A percentile compares a stretch with the other conserved stretches of the same genome.
Evolutionary conservation across 177 flowering plant species (phyloP).

Genomic region (Vitis hybrid): DNA sequence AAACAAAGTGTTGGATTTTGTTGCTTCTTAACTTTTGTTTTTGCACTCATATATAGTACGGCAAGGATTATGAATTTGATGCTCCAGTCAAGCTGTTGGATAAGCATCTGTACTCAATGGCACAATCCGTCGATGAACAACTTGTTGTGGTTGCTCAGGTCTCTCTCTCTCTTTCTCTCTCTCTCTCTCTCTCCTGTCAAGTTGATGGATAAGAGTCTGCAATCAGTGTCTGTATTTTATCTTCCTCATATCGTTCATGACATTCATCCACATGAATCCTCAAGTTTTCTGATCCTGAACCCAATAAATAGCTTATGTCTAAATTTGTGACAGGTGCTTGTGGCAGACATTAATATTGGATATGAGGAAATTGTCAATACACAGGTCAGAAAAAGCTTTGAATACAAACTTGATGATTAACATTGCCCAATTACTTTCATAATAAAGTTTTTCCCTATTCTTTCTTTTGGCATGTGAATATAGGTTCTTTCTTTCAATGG

Average conservation of each 20-base stretch:
- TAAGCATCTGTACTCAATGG: constrained; percentile 81
- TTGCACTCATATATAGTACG: constrained; percentile 52
- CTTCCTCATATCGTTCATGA: too few species aligned
- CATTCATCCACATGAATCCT: too few species aligned
- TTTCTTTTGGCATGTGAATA: constrained; percentile 1
- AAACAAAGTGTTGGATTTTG: too few species aligned
- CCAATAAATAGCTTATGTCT: too few species aligned
- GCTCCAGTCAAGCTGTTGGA: constrained; percentile 96
- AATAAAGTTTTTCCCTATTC: background rate
- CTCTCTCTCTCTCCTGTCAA: background rate
- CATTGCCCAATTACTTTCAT: background rate
- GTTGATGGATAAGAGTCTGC: too few species aligned
- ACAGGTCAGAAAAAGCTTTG: constrained; percentile 51
- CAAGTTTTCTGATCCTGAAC: too few species aligned
- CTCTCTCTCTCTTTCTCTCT: constrained; percentile 17
- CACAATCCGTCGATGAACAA: constrained; percentile 83
- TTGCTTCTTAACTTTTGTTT: background rate
- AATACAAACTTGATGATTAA: background rate
- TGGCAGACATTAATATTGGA: constrained; percentile 93
- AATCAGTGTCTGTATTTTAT: too few species aligned
- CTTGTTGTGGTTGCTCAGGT: constrained; percentile 98
- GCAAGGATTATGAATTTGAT: constrained; percentile 82
- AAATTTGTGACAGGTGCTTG: constrained; percentile 63
- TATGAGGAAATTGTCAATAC: constrained; percentile 97
- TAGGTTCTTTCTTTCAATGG: constrained; percentile 90